phyloP scores from a whole-genome alignment of 176 grass and related monocot genomes.

The Aegilops sharonensis region DNA sequence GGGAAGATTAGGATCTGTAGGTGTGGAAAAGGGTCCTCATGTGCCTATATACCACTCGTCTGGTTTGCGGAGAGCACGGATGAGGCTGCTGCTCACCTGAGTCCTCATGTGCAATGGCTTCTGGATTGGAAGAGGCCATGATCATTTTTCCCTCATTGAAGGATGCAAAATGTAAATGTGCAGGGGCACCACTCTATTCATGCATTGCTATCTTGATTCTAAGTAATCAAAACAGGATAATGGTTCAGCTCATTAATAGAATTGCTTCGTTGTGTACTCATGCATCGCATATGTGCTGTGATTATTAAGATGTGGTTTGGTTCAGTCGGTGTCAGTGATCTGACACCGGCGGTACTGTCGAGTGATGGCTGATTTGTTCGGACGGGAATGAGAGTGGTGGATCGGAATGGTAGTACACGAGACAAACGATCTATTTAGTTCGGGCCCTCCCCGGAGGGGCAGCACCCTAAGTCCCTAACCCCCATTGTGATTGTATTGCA shows the following conservation, averaged over 20 bases:
- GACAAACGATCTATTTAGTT: too few relatives aligned
- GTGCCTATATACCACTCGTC: not conserved
- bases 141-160: constrained; percentile 30
- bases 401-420: too few relatives aligned
- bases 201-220: not conserved
- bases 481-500: too few relatives aligned
- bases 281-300: not conserved
- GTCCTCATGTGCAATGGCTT: constrained; percentile 39
- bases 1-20: constrained; percentile 13
- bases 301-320: not conserved
- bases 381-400: too few relatives aligned
- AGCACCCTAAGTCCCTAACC: too few relatives aligned
- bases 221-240: not conserved
- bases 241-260: constrained; percentile 14
- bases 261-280: not conserved
- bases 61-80: constrained; percentile 15
- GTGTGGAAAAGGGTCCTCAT: not conserved
- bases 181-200: constrained; percentile 14
- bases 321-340: too few relatives aligned
- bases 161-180: constrained; percentile 15
- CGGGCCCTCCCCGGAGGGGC: too few relatives aligned
- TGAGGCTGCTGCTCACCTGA: constrained; percentile 56
- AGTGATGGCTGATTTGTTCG: too few relatives aligned
- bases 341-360: too few relatives aligned
- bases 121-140: constrained; percentile 6